Conservation (phyloP, 371 early-diverging fungal genomes). For the Mortierella sp. region DNA sequence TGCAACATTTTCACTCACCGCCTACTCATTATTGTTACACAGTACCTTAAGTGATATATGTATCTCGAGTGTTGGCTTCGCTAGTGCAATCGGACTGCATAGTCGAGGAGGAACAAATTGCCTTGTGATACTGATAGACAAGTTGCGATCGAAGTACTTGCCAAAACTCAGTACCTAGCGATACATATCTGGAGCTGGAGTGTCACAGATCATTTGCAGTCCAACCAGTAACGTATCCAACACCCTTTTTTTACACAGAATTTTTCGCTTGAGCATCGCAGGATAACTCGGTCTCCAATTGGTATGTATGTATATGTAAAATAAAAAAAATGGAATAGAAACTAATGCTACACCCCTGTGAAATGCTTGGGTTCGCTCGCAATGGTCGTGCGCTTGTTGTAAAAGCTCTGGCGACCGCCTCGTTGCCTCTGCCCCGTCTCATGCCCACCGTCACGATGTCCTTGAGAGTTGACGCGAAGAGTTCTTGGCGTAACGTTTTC, state of each 20-base stretch:
- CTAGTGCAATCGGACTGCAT: too few species aligned
- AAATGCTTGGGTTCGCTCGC: constrained; percentile 22
- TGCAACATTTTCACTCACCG: constrained; percentile 20
- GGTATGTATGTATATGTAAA: too few species aligned
- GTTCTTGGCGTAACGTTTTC: background rate
- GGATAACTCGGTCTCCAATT: background rate
- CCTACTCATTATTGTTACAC: background rate
- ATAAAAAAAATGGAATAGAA: too few species aligned
- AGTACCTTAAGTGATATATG: background rate
- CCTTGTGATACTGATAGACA: too few species aligned
- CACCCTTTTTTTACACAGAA: too few species aligned
- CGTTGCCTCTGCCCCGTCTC: constrained; percentile 8
- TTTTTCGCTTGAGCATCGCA: background rate
- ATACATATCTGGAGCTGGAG: too few species aligned
- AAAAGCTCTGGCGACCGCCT: constrained; percentile 15
- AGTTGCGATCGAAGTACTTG: too few species aligned
- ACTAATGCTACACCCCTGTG: constrained; percentile 16
- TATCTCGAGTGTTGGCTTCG: constrained; percentile 4
- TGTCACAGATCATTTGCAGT: too few species aligned
- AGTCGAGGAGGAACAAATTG: too few species aligned
- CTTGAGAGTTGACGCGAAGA: background rate
- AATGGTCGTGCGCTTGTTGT: constrained; percentile 34
- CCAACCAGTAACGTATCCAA: too few species aligned
- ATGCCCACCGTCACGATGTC: background rate
- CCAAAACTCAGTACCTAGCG: too few species aligned